Base-by-base conservation (phyloP, 2,329 filamentous ascomycete species). In the Cladosporium oxysporum region DNA sequence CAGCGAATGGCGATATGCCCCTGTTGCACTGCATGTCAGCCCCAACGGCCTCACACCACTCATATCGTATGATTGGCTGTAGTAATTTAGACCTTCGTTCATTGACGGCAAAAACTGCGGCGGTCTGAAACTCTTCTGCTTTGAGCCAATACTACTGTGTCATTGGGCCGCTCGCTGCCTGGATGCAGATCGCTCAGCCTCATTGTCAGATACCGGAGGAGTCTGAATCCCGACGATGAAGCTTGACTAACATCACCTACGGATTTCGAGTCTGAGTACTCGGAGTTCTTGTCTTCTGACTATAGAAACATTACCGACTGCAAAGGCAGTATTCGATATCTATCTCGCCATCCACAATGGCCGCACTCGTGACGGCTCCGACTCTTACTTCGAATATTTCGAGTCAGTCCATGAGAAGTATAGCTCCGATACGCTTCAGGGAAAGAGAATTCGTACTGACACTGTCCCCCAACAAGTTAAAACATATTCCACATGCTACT, bases 11-110 rank as follows among this genome's bases (percentile, higher is more conserved):
- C 52, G 28, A 55, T 21, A n/a, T 31, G 10, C 18, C 29, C 52
- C 28, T 55, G 52, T 55, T 55, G 3, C 52, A 55, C 52, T 55
- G 52, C 52, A 55, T 55, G 18, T 55, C 28, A 55, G 28, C 28
- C 18, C 12, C 28, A 44, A 44, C 50, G 16, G 50, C 50, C 29
- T 31, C 28, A 55, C 52, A 55, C 52, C 29, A 55, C 28, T 23
- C 6, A 5, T 2, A 29, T 33, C 18, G 8, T 12, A 21, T 29
- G 52, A 55, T 55, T 55, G 52, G 52, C 41, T 47, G 18, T 44
- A 21, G n/a, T 47, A 10, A 5, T 23, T 21, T 47, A 10, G 41
- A n/a, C n/a, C n/a, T 47, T 47, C 5, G n/a, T 21, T 44, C 37
- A 8, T 47, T n/a, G 41, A 47, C 41, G 41, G 41, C 10, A 47